phyloP scores from a whole-genome alignment of 495 filamentous ascomycete genomes.

The Penicillium chermesinum region DNA sequence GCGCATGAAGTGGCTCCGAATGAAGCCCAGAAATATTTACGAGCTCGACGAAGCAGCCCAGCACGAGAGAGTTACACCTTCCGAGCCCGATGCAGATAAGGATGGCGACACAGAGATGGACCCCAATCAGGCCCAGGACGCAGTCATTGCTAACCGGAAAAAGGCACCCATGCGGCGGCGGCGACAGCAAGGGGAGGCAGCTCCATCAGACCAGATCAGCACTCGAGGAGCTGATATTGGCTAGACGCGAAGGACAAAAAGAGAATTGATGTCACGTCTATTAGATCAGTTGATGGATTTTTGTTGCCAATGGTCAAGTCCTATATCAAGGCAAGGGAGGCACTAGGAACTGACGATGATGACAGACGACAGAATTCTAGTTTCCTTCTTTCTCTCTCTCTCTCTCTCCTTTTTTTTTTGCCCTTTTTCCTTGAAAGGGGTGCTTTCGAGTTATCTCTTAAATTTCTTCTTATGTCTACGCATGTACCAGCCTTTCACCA shows the following conservation, averaged over 20 bases:
- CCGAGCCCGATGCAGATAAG: conserved; percentile 19
- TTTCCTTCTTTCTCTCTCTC: background rate
- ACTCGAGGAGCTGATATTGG: conserved; percentile 32
- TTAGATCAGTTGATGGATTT: background rate
- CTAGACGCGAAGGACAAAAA: too few species aligned
- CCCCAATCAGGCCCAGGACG: conserved; percentile 38
- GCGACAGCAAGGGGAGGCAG: conserved; percentile 18
- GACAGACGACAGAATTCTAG: background rate
- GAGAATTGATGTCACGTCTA: background rate
- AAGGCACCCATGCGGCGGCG: conserved; percentile 49
- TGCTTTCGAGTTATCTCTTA: background rate
- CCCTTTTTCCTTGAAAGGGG: background rate
- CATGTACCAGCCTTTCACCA: background rate
- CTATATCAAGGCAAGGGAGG: background rate
- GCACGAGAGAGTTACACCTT: conserved; percentile 6
- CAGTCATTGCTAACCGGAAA: conserved; percentile 45
- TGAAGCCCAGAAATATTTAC: conserved; percentile 70
- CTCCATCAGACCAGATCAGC: conserved; percentile 31
- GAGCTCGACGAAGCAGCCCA: conserved; percentile 69
- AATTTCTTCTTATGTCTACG: background rate
- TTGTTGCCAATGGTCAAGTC: background rate
- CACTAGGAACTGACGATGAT: background rate
- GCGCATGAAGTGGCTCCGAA: conserved; percentile 92
- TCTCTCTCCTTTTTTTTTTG: background rate
- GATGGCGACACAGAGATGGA: conserved; percentile 39